Conservation (phyloP, 2,329 filamentous ascomycete genomes). For the Aspergillus neoniger region DNA sequence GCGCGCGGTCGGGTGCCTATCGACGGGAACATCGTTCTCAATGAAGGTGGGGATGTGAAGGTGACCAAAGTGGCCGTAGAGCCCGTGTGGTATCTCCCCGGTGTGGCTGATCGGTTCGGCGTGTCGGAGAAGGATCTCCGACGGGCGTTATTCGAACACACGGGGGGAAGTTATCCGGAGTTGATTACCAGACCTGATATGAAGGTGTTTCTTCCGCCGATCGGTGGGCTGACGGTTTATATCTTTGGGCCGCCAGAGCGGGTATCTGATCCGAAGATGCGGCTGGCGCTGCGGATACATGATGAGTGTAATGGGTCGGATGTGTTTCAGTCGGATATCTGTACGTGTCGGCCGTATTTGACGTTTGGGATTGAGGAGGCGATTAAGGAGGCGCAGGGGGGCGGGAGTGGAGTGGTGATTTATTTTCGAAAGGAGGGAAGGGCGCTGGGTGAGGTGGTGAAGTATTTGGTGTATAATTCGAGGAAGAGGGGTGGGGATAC, state of each 20-base stretch:
- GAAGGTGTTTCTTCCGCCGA: slow-evolving; percentile 93
- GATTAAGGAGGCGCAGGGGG: slow-evolving; percentile 92
- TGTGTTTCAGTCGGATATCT: slow-evolving; percentile 97
- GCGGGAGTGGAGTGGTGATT: slow-evolving; percentile 91
- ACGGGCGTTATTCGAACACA: slow-evolving; percentile 88
- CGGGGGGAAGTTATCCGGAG: slow-evolving; percentile 93
- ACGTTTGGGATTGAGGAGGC: slow-evolving; percentile 98
- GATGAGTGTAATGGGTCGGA: slow-evolving; percentile 94
- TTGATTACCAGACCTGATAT: slow-evolving; percentile 92
- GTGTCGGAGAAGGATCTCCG: slow-evolving; percentile 89
- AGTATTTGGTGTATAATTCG: slow-evolving; percentile 69
- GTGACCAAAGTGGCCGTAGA: slow-evolving; percentile 99
- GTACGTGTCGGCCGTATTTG: slow-evolving; percentile 87
- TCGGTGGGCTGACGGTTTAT: slow-evolving; percentile 93
- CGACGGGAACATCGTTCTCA: slow-evolving; percentile 90
- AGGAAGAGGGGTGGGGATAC: slow-evolving; percentile 46
- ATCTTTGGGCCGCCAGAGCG: slow-evolving; percentile 94
- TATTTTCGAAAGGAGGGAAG: slow-evolving; percentile 98
- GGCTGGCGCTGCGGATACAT: slow-evolving; percentile 80
- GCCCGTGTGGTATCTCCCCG: slow-evolving; percentile 85
- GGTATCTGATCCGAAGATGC: slow-evolving; percentile 82
- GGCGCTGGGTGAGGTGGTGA: slow-evolving; percentile 91
- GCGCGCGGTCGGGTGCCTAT: slow-evolving; percentile 70
- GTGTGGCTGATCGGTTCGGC: slow-evolving; percentile 88
- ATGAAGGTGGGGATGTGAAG: slow-evolving; percentile 77